These are phyloP conservation scores for Eucalyptus erythrocorys DNA, from an alignment of 345 rosid species.

Conservation along the genomic window DNA sequence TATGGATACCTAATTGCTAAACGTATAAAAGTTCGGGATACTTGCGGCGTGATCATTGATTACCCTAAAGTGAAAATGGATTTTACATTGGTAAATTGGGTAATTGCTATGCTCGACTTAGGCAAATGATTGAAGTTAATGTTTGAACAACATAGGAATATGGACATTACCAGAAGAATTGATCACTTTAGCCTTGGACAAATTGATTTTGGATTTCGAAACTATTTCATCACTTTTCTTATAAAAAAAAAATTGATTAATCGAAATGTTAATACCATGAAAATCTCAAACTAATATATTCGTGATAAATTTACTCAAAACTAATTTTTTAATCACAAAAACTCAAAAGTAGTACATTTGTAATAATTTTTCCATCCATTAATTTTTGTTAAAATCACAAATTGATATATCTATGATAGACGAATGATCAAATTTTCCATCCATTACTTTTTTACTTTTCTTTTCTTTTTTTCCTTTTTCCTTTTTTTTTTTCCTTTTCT, in stretches of 20 bases:
- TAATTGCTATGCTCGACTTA: not conserved
- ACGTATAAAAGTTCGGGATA: not conserved
- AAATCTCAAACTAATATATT: too few species aligned
- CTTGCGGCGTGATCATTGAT: not conserved
- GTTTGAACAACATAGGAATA: not conserved
- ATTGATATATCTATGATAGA: too few species aligned
- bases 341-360: fast-evolving
- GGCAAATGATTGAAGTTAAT: not conserved
- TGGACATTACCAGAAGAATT: not conserved
- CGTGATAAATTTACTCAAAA: too few species aligned
- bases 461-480: too few species aligned
- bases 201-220: not conserved
- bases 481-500: too few species aligned
- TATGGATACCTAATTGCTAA: not conserved
- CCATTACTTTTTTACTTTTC: too few species aligned
- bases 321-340: fast-evolving
- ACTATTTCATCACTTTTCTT: not conserved
- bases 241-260: not conserved
- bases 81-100: not conserved
- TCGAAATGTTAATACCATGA: not conserved
- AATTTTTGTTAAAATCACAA: too few species aligned
- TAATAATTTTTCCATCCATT: too few species aligned
- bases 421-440: too few species aligned
- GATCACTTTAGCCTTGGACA: not conserved
- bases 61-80: not conserved